Conservation (phyloP, 176 grass and related monocot species). For the Typha latifolia region DNA sequence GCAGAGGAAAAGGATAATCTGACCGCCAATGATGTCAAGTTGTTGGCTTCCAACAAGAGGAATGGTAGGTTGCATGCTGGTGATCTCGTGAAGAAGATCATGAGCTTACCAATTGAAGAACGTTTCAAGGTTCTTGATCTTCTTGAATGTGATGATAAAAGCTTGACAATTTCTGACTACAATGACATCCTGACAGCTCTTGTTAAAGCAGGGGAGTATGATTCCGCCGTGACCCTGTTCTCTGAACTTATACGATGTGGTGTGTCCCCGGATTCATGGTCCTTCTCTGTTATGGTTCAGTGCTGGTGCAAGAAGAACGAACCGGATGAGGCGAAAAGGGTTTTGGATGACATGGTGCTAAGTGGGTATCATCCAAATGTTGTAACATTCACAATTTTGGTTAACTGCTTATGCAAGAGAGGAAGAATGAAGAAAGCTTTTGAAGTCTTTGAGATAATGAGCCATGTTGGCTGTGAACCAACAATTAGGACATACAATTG, state of each 20-base stretch:
- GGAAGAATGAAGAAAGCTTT: conserved; percentile 50
- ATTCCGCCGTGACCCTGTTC: conserved; percentile 45
- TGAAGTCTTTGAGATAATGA: conserved; percentile 68
- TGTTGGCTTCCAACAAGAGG: conserved; percentile 1
- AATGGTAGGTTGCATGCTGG: conserved; percentile 17
- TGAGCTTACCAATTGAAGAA: conserved; percentile 57
- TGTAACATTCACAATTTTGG: conserved; percentile 48
- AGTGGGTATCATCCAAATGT: conserved; percentile 41
- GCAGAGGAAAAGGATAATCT: not conserved
- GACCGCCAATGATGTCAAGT: not conserved
- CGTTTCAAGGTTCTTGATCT: conserved; percentile 74
- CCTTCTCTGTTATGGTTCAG: conserved; percentile 46
- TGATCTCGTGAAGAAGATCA: conserved; percentile 45
- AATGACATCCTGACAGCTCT: conserved; percentile 75
- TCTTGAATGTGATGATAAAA: conserved; percentile 41
- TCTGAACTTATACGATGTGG: conserved; percentile 33
- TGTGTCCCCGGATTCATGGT: conserved; percentile 34
- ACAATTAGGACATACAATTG: conserved; percentile 69
- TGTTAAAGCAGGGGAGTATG: conserved; percentile 44
- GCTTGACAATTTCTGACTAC: conserved; percentile 72
- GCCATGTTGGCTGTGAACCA: conserved; percentile 37
- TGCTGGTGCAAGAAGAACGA: conserved; percentile 67
- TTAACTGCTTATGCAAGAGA: conserved; percentile 66
- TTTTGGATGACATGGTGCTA: conserved; percentile 51
- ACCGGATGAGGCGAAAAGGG: conserved; percentile 48